Base-by-base conservation (phyloP, 2,329 filamentous ascomycete genomes). In the Berkeleyomyces basicola region DNA sequence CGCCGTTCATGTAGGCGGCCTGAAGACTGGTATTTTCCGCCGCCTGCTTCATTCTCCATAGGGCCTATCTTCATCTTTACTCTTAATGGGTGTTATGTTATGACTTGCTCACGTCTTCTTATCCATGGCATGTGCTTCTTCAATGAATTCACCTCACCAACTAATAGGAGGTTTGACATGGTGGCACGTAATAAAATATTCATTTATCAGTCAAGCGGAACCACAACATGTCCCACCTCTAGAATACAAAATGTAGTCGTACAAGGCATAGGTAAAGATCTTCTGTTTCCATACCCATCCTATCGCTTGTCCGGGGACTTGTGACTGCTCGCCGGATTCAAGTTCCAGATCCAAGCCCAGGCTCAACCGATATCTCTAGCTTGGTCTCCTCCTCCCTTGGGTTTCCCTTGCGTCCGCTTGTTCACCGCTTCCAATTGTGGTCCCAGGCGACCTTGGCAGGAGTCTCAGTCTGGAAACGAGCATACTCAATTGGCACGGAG, bases 401-500 rank as follows among this genome's bases (percentile, higher is more conserved):
- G 5, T 16, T 43, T 36, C 14, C 46, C 36, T 16, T 31, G 6
- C 10, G n/a, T 57, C 44, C 31, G 14, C 33, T 59, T 60, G 23
- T 23, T 23, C 23, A 64, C 74, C 85, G 82, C 77, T 84, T 95
- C 93, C 93, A 99, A 10, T 78, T 86, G 75, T 95, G 85, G 76
- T 97, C 93, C 90, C 92, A 99, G n/a, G 89, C 83, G 67, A 86
- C 82, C 70, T 79, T 80, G 0, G 79, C 77, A 5, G 92, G 92
- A 59, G 82, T 89, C 71, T 97, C 92, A 40, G 88, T 92, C 80
- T 96, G 87, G 66, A 82, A 78, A 67, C 88, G 78, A 37, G 87
- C 87, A 78, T 96, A 96, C 79, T 99, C 93, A 70, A 97, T 91
- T 11, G 93, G 93, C 63, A 96, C 80, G 64, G 84, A 83, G 60